These are phyloP conservation scores for Dryadomyces sulphureus DNA, from an alignment of 2,329 filamentous ascomycete species.

Conservation along the genomic window DNA sequence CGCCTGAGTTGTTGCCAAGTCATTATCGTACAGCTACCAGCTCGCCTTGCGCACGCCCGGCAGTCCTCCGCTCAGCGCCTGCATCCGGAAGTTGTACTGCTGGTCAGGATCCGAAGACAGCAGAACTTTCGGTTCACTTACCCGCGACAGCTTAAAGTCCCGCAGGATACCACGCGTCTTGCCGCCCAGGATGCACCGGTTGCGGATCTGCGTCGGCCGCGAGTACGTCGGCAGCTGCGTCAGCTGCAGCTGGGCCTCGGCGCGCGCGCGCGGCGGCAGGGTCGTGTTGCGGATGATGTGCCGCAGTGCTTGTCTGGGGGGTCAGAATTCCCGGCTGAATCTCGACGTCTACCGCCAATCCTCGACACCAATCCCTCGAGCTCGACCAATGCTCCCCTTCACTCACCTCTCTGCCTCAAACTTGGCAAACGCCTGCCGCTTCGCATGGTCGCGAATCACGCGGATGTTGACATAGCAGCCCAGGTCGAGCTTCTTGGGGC, in stretches of 20 bases:
- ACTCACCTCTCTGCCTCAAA: slow-evolving; percentile 72
- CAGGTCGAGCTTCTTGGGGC: slow-evolving; percentile 79
- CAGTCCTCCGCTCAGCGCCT: slow-evolving; percentile 71
- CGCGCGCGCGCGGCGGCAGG: slow-evolving; percentile 66
- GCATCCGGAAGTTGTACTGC: slow-evolving; percentile 84
- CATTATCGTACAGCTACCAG: too few relatives aligned
- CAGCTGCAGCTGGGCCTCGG: slow-evolving; percentile 84
- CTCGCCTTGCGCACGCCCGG: slow-evolving; percentile 93
- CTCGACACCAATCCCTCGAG: too few relatives aligned
- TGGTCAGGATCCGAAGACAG: slow-evolving; percentile 11
- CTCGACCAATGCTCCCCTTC: too few relatives aligned
- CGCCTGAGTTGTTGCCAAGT: too few relatives aligned
- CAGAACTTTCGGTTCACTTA: slow-evolving; percentile 33
- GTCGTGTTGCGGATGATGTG: slow-evolving; percentile 91
- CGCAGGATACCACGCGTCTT: slow-evolving; percentile 79
- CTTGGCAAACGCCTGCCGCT: slow-evolving; percentile 82
- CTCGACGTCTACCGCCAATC: too few relatives aligned
- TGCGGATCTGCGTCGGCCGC: slow-evolving; percentile 81
- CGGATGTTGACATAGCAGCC: slow-evolving; percentile 77
- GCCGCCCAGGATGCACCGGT: slow-evolving; percentile 85
- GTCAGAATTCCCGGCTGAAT: too few relatives aligned
- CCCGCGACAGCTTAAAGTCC: slow-evolving; percentile 83
- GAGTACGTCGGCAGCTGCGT: slow-evolving; percentile 96
- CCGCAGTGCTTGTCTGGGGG: slow-evolving; percentile 66
- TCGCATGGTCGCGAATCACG: slow-evolving; percentile 86